phyloP scores from a whole-genome alignment of 2,329 filamentous ascomycete species.

The Trichoderma breve region DNA sequence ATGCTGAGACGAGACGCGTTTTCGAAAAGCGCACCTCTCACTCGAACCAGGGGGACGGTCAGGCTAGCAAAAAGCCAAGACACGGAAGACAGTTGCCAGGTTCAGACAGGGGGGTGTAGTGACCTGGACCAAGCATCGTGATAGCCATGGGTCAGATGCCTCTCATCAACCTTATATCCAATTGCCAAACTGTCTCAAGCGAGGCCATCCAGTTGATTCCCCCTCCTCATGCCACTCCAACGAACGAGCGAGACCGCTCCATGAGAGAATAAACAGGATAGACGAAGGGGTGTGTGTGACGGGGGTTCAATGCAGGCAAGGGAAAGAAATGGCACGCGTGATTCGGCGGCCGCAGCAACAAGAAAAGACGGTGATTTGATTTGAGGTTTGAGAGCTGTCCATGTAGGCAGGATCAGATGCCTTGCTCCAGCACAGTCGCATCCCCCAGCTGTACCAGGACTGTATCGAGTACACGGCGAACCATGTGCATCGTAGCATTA shows the following conservation, averaged over 20 bases:
- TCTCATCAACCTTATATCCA: conserved; percentile 13
- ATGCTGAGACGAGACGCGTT: conserved; percentile 14
- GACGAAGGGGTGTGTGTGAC: not conserved
- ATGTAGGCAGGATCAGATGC: conserved; percentile 16
- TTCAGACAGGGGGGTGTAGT: not conserved
- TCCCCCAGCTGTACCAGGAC: not conserved
- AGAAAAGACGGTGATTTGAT: not conserved
- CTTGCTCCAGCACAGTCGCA: not conserved
- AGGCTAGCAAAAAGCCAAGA: conserved; percentile 13
- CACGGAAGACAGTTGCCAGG: conserved; percentile 8
- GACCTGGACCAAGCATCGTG: not conserved
- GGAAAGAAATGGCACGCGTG: not conserved
- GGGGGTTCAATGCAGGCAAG: conserved; percentile 1
- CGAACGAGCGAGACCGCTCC: not conserved
- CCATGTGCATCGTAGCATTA: conserved; percentile 4
- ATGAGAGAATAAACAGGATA: not conserved
- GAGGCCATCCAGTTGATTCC: not conserved
- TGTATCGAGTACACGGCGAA: not conserved
- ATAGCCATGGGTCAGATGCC: conserved; percentile 13
- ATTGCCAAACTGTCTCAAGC: not conserved
- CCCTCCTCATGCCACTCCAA: not conserved
- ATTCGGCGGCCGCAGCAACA: not conserved
- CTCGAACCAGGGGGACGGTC: conserved; percentile 1
- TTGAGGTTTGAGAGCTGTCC: not conserved
- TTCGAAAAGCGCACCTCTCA: conserved; percentile 1